These are phyloP conservation scores for Botryotinia convoluta DNA, from an alignment of 2,329 filamentous ascomycete genomes.

Conservation along the genomic window DNA sequence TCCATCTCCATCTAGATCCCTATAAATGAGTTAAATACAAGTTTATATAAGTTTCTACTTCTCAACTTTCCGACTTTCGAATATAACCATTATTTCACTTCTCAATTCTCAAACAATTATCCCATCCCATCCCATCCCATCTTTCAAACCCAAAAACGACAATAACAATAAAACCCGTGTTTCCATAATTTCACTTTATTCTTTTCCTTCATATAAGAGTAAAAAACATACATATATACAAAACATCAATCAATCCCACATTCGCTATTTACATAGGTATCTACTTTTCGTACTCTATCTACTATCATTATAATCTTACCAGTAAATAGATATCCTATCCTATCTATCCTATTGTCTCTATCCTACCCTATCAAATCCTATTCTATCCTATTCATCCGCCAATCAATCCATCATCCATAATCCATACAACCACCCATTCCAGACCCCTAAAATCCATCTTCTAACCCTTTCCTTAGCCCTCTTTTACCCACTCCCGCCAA, in stretches of 20 bases:
- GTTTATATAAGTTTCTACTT: too few relatives aligned
- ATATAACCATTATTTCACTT: too few relatives aligned
- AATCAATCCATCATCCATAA: not conserved
- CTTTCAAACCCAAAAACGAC: too few relatives aligned
- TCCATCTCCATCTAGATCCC: too few relatives aligned
- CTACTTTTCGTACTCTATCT: not conserved
- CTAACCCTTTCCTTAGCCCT: too few relatives aligned
- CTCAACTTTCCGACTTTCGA: too few relatives aligned
- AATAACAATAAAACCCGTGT: too few relatives aligned
- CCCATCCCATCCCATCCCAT: too few relatives aligned
- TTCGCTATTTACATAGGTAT: not conserved
- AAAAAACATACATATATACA: not conserved
- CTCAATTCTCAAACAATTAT: too few relatives aligned
- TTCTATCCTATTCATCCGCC: not conserved
- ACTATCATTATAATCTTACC: rapidly evolving
- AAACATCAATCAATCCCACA: not conserved
- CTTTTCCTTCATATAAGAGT: too few relatives aligned
- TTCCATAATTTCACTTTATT: too few relatives aligned
- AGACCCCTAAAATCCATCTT: not conserved
- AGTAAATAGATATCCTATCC: not conserved
- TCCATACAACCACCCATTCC: not conserved
- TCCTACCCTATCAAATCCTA: not conserved
- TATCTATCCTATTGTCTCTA: not conserved
- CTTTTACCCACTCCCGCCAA: not conserved
- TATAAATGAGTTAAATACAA: too few relatives aligned